Conservation (phyloP, 768 basidiomycete species). For the Mycena leptocephala region DNA sequence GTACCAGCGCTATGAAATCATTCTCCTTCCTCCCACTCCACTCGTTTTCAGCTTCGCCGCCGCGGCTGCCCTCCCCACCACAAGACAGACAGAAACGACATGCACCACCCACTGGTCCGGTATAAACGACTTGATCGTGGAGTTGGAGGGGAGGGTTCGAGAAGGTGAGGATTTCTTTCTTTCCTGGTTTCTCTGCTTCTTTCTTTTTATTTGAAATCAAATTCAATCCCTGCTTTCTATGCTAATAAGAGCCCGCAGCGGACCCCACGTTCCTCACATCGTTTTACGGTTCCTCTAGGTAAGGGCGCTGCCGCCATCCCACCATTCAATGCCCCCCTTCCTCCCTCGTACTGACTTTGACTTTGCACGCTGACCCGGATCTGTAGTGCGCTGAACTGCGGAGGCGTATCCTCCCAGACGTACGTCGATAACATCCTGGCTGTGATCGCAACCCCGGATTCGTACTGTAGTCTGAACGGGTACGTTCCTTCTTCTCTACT, state of each 20-base stretch:
- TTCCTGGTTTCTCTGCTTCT: too few species aligned
- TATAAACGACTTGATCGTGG: slow-evolving; percentile 16
- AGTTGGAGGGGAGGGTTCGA: too few species aligned
- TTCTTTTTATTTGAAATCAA: too few species aligned
- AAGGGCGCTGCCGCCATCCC: too few species aligned
- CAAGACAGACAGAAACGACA: slow-evolving; percentile 12
- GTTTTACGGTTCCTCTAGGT: slow-evolving; percentile 8
- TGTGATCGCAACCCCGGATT: slow-evolving; percentile 21
- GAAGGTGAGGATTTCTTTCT: too few species aligned
- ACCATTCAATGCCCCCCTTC: background rate
- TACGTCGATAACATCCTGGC: slow-evolving; percentile 22
- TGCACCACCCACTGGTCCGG: slow-evolving; percentile 21
- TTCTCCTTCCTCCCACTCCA: too few species aligned
- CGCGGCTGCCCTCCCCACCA: background rate
- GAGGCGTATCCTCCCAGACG: too few species aligned
- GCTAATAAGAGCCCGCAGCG: too few species aligned
- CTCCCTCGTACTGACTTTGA: background rate
- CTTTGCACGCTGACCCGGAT: background rate
- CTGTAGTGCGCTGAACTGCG: slow-evolving; percentile 14
- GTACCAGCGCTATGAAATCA: too few species aligned
- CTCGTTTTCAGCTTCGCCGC: background rate
- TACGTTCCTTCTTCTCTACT: background rate
- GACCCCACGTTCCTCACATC: slow-evolving; percentile 19
- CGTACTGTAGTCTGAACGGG: slow-evolving; percentile 15
- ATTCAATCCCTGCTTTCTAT: too few species aligned